phyloP scores from a whole-genome alignment of 768 basidiomycete genomes.

The Serpula lacrymans region DNA sequence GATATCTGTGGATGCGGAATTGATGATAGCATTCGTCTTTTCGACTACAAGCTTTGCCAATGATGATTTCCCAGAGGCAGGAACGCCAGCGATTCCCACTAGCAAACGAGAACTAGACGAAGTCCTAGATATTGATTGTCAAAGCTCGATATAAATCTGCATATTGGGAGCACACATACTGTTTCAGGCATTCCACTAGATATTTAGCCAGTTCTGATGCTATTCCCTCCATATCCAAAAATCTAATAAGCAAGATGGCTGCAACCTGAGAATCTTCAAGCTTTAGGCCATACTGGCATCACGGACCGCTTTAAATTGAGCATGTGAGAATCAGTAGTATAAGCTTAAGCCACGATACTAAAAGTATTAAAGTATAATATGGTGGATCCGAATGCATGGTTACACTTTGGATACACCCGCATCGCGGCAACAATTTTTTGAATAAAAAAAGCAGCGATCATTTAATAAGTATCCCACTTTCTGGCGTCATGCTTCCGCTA shows the following conservation, averaged over 20 bases:
- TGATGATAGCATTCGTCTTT: constrained; percentile 45
- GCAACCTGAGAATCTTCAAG: neutral
- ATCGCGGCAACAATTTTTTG: too few relatives aligned
- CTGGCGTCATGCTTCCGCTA: too few relatives aligned
- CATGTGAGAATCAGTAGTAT: too few relatives aligned
- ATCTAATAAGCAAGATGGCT: neutral
- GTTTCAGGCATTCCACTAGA: constrained; percentile 34
- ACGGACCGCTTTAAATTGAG: too few relatives aligned
- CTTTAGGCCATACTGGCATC: too few relatives aligned
- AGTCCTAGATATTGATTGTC: constrained; percentile 6
- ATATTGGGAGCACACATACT: constrained; percentile 28
- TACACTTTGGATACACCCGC: too few relatives aligned
- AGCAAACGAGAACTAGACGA: constrained; percentile 44
- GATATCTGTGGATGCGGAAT: constrained; percentile 3
- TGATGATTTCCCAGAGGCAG: constrained; percentile 86
- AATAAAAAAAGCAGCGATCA: too few relatives aligned
- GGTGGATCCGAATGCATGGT: too few relatives aligned
- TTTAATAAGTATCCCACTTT: too few relatives aligned
- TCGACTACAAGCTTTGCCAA: constrained; percentile 59
- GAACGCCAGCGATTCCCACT: constrained; percentile 73
- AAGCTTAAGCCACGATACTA: too few relatives aligned
- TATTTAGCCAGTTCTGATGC: constrained; percentile 37
- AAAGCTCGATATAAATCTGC: neutral
- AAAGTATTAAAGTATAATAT: too few relatives aligned
- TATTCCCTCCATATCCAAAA: constrained; percentile 37